phyloP scores from a whole-genome alignment of 2,329 filamentous ascomycete genomes.

The Claviceps spartinae region DNA sequence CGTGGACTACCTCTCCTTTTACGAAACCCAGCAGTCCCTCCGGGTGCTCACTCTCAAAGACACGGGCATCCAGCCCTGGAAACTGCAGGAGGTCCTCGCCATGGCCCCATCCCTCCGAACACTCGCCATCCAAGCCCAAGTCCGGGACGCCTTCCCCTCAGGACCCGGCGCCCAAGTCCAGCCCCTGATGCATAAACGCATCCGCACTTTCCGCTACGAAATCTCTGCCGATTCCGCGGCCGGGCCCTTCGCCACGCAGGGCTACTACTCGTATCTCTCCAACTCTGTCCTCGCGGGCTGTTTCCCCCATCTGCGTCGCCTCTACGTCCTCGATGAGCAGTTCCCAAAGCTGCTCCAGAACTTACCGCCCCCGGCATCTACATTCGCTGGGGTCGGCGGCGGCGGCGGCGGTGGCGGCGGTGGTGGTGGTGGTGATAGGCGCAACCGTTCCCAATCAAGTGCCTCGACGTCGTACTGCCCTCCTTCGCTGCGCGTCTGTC shows the following conservation, averaged over 20 bases:
- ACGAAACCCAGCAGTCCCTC: conserved; percentile 46
- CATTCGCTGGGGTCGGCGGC: conserved; percentile 50
- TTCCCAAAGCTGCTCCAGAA: conserved; percentile 69
- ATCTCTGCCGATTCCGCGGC: conserved; percentile 49
- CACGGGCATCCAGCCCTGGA: conserved; percentile 53
- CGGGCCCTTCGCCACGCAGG: conserved; percentile 43
- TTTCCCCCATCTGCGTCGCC: conserved; percentile 57
- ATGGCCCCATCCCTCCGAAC: conserved; percentile 44
- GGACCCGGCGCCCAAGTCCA: conserved; percentile 38
- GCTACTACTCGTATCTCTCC: conserved; percentile 77
- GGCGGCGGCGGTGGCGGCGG: conserved; percentile 12
- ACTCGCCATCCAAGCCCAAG: conserved; percentile 38
- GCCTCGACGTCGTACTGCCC: conserved; percentile 10
- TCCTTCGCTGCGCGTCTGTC: conserved; percentile 7
- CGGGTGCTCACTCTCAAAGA: conserved; percentile 55
- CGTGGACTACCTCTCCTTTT: conserved; percentile 49
- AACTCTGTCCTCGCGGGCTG: conserved; percentile 65
- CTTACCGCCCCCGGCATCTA: conserved; percentile 49
- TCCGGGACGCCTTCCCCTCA: conserved; percentile 36
- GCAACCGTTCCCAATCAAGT: conserved; percentile 20
- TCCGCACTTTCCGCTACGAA: conserved; percentile 69
- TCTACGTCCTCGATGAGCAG: conserved; percentile 75
- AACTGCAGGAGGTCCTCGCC: conserved; percentile 47
- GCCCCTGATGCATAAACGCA: conserved; percentile 52
- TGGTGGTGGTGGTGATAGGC: conserved; percentile 13